phyloP scores from a whole-genome alignment of 2,329 filamentous ascomycete genomes.

The Pestalotiopsis sp. region DNA sequence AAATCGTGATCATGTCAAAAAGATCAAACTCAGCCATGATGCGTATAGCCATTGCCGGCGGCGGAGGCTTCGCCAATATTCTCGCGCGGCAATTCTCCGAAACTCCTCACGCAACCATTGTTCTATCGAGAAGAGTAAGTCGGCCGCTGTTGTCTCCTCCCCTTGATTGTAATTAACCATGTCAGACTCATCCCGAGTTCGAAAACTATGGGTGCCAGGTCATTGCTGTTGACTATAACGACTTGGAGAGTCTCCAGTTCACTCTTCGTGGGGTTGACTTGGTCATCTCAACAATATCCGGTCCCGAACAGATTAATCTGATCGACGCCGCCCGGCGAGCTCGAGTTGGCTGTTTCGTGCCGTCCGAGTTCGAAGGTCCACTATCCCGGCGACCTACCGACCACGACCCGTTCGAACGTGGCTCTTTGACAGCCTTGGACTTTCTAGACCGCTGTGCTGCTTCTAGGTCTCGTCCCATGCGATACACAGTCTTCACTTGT shows the following conservation, averaged over 20 bases:
- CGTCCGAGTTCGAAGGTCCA: slow-evolving; percentile 75
- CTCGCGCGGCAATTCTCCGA: slow-evolving; percentile 63
- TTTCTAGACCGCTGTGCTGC: slow-evolving; percentile 51
- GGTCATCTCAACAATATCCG: slow-evolving; percentile 74
- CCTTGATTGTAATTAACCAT: slow-evolving; percentile 19
- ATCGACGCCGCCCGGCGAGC: slow-evolving; percentile 71
- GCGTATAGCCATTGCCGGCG: slow-evolving; percentile 65
- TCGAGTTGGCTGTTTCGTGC: slow-evolving; percentile 70
- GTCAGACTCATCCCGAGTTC: slow-evolving; percentile 58
- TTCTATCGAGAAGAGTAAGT: slow-evolving; percentile 68
- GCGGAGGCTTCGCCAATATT: slow-evolving; percentile 59
- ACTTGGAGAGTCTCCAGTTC: slow-evolving; percentile 61
- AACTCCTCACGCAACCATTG: slow-evolving; percentile 68
- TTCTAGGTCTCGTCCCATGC: slow-evolving; percentile 54
- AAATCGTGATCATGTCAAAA: slow-evolving; percentile 17
- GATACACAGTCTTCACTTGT: slow-evolving; percentile 73
- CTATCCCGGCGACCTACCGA: slow-evolving; percentile 53
- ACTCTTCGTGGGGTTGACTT: slow-evolving; percentile 73
- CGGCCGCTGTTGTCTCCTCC: slow-evolving; percentile 16
- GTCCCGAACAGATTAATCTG: slow-evolving; percentile 67
- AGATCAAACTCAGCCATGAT: slow-evolving; percentile 46
- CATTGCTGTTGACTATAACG: slow-evolving; percentile 68
- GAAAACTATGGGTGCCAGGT: slow-evolving; percentile 65
- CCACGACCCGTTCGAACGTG: slow-evolving; percentile 63
- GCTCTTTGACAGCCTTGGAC: slow-evolving; percentile 57